Conservation (phyloP, 2,329 filamentous ascomycete genomes). For the Sporothrix phasma region DNA sequence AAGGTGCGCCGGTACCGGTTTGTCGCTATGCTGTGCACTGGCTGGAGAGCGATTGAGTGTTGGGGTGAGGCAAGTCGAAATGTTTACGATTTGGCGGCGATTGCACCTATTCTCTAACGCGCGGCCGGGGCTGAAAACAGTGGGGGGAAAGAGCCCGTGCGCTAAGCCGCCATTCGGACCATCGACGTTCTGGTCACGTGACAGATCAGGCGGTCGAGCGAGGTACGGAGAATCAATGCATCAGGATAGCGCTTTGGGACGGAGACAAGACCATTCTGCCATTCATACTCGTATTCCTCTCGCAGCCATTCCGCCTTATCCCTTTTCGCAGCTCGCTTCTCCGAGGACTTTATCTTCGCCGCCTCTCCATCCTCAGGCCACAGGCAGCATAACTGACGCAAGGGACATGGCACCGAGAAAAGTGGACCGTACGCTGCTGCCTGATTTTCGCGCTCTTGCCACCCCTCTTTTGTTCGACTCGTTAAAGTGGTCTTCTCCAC, state of each 20-base stretch:
- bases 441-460: not conserved
- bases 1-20: not conserved
- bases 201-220: not conserved
- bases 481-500: slow-evolving; percentile 5
- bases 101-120: not conserved
- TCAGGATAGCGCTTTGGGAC: too few relatives aligned
- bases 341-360: not conserved
- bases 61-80: not conserved
- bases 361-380: not conserved
- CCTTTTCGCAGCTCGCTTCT: not conserved
- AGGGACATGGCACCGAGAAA: not conserved
- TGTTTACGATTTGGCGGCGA: slow-evolving; percentile 4
- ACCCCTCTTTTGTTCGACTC: not conserved
- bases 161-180: too few relatives aligned
- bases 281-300: too few relatives aligned
- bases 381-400: slow-evolving; percentile 2
- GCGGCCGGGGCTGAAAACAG: not conserved
- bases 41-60: not conserved
- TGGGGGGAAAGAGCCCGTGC: not conserved
- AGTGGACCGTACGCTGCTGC: slow-evolving; percentile 1
- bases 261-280: too few relatives aligned
- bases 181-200: too few relatives aligned
- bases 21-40: not conserved
- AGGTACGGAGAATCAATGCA: too few relatives aligned
- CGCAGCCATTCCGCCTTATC: not conserved